Percentiles rank a stretch among this genome's conserved stretches.
Evolutionary conservation across 2,329 filamentous ascomycete genomes (phyloP).

Genomic region (Colletotrichum nymphaeae): DNA sequence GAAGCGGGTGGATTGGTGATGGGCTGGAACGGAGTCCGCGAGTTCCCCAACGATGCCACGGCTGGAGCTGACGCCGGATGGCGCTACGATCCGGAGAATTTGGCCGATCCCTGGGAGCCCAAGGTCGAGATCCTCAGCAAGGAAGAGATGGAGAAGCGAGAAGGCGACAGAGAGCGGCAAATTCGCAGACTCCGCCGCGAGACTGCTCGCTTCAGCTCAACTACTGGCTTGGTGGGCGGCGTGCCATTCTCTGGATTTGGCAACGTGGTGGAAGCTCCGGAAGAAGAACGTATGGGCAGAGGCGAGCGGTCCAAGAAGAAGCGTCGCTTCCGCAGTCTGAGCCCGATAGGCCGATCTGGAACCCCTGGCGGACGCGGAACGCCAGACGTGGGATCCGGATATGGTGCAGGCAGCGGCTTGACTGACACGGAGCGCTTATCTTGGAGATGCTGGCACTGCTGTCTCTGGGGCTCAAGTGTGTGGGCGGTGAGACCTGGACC

Average conservation of each 20-base stretch:
- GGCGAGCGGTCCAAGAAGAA: conserved; percentile 97
- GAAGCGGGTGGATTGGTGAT: conserved; percentile 90
- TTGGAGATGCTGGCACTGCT: conserved; percentile 92
- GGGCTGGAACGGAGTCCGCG: conserved; percentile 71
- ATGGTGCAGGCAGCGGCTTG: conserved; percentile 76
- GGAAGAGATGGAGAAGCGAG: conserved; percentile 97
- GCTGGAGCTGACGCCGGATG: conserved; percentile 88
- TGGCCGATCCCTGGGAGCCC: conserved; percentile 87
- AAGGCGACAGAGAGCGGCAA: conserved; percentile 93
- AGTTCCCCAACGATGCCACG: conserved; percentile 90
- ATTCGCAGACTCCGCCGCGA: conserved; percentile 88
- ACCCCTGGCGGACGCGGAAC: conserved; percentile 81
- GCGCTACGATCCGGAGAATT: conserved; percentile 92
- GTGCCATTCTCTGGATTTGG: conserved; percentile 68
- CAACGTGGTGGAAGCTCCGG: conserved; percentile 58
- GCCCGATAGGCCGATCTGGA: conserved; percentile 76
- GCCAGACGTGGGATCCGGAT: conserved; percentile 77
- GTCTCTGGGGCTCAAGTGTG: conserved; percentile 87
- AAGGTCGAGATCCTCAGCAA: conserved; percentile 86
- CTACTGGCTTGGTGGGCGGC: conserved; percentile 82
- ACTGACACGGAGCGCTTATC: conserved; percentile 81
- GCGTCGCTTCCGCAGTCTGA: conserved; percentile 88
- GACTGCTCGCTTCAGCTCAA: conserved; percentile 91
- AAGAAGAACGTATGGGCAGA: conserved; percentile 88
- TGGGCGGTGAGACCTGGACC: conserved; percentile 97